A percentile compares a stretch with the other conserved stretches of the same genome.
Evolutionary conservation across 176 grass and related monocot species (phyloP).

Genomic region (Aegilops bicornis): DNA sequence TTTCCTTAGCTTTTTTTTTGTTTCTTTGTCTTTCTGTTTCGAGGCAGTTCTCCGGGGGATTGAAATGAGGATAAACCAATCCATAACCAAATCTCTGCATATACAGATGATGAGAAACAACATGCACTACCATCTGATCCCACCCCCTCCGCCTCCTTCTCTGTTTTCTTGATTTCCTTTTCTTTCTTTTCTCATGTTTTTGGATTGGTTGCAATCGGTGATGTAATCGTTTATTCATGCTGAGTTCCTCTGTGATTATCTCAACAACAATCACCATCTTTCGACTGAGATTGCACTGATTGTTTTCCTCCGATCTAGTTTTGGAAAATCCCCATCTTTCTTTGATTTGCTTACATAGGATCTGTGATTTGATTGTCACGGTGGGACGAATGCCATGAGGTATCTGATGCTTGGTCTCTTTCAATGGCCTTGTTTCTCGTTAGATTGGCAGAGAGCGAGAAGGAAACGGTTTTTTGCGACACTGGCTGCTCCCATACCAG

Average conservation of each 20-base stretch:
- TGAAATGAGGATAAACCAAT: slow-evolving; percentile 43
- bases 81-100: slow-evolving; percentile 55
- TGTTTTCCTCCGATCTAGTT: too few species aligned
- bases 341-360: background rate
- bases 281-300: slow-evolving; percentile 36
- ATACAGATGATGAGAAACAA: slow-evolving; percentile 46
- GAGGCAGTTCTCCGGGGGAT: background rate
- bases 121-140: slow-evolving; percentile 66
- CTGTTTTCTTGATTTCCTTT: background rate
- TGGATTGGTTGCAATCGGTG: slow-evolving; percentile 17
- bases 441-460: slow-evolving; percentile 36
- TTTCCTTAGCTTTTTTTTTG: background rate
- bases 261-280: slow-evolving; percentile 51
- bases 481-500: slow-evolving; percentile 32
- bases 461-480: slow-evolving; percentile 49
- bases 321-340: too few species aligned
- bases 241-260: slow-evolving; percentile 48
- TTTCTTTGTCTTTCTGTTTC: background rate
- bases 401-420: slow-evolving; percentile 49
- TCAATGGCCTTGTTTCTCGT: slow-evolving; percentile 41
- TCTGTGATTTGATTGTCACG: background rate
- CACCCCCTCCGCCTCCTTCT: background rate
- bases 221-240: slow-evolving; percentile 35
- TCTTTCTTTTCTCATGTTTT: background rate
- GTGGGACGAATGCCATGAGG: slow-evolving; percentile 34